These are phyloP conservation scores for Trichoderma virens DNA, from an alignment of 495 filamentous ascomycete species.

Conservation along the genomic window DNA sequence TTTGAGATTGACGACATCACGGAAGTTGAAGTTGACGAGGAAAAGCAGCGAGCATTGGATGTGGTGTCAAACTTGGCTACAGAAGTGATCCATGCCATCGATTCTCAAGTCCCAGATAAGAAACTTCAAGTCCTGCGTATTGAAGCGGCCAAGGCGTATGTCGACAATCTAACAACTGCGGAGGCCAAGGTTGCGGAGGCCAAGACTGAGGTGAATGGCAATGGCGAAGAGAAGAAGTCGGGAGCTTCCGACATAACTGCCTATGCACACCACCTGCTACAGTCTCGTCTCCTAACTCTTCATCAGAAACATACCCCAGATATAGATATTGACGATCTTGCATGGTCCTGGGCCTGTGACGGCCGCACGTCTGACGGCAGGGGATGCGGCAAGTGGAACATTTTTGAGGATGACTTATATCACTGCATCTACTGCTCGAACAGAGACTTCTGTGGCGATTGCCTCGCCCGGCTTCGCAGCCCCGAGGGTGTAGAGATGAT, in stretches of 20 bases:
- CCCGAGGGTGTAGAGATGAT: neutral
- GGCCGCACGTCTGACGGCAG: neutral
- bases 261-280: neutral
- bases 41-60: neutral
- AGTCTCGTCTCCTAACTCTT: neutral
- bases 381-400: neutral
- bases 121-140: slow-evolving; percentile 9
- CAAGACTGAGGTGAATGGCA: neutral
- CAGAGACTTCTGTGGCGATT: neutral
- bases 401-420: neutral
- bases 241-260: neutral
- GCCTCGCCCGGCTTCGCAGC: neutral
- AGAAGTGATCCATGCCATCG: neutral
- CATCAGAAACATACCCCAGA: too few relatives aligned
- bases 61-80: neutral
- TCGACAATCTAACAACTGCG: slow-evolving; percentile 7
- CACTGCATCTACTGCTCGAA: neutral
- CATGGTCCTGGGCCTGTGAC: neutral
- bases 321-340: neutral
- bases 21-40: neutral
- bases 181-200: too few relatives aligned
- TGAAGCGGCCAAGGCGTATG: slow-evolving; percentile 1
- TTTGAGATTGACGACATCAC: neutral
- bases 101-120: neutral
- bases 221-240: neutral